Evolutionary conservation across 2,329 filamentous ascomycete species (phyloP), one percentile per base, ranked within the genome.

Genomic region (Lecanicillium sp.): DNA sequence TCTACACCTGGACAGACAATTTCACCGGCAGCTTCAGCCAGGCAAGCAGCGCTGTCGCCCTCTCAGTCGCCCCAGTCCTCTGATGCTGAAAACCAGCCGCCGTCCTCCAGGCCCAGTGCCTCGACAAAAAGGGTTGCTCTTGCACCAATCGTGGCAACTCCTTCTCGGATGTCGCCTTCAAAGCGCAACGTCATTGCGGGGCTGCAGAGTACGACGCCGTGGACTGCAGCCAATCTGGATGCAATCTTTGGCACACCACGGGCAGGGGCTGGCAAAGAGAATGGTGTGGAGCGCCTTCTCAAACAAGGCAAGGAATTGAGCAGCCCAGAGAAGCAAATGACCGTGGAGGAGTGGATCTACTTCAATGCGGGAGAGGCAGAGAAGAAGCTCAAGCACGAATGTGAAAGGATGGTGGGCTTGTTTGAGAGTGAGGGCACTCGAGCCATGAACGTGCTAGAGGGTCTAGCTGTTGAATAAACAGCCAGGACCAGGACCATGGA

Each of bases 311-410:
- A 73, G 1, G 78, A 78, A 12, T 67, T 98, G 45, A 84, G 79
- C 2, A 86, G 77, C 45, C 79, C 83, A 0, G 93, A 97, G 70
- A 90, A 86, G 71, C 73, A 77, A 30, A 95, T 98, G 90, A 91
- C 83, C 5, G 88, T 97, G 0, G 89, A 95, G 64, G 83, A 96
- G 65, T 98, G 91, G 89, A 86, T 98, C 32, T 73, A 83, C 50
- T 79, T 84, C 66, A 90, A 93, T 56, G 93, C 93, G 0, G 77
- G 78, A 52, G 74, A 84, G 61, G 89, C 87, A 0, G 90, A 97
- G 70, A 80, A 83, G 65, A 84, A 82, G 63, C 71, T 98, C 48
- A 84, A 84, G 60, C 70, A 75, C 29, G 86, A 94, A 62, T 95
- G 90, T 60, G 91, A 97, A 70, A 71, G 80, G 21, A 79, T 95